phyloP scores from a whole-genome alignment of 2,329 filamentous ascomycete genomes.

The Neofusicoccum sp. region DNA sequence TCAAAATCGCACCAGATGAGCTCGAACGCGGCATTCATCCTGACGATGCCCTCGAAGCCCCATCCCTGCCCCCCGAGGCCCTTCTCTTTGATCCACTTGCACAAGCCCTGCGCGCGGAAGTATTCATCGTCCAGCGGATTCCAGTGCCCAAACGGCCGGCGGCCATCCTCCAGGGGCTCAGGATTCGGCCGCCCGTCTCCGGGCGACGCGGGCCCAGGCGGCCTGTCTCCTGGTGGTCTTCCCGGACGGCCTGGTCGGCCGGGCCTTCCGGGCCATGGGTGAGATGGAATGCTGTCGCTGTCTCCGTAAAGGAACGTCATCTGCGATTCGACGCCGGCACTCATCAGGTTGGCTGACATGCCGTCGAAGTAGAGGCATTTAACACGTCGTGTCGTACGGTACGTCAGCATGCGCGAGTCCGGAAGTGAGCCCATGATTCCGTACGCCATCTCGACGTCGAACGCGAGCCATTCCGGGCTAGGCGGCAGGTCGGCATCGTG shows the following conservation, averaged over 20 bases:
- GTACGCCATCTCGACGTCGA: slow-evolving; percentile 56
- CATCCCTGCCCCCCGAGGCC: slow-evolving; percentile 46
- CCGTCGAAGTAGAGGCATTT: slow-evolving; percentile 53
- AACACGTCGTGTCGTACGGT: slow-evolving; percentile 45
- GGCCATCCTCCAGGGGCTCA: not conserved
- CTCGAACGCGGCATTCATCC: slow-evolving; percentile 55
- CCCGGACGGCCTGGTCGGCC: not conserved
- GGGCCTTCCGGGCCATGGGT: not conserved
- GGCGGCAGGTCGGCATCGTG: slow-evolving; percentile 42
- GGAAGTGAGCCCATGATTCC: slow-evolving; percentile 50
- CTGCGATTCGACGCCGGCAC: slow-evolving; percentile 48
- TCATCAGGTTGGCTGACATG: slow-evolving; percentile 49
- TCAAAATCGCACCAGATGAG: slow-evolving; percentile 54
- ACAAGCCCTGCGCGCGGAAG: slow-evolving; percentile 47
- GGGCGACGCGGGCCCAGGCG: slow-evolving; percentile 3
- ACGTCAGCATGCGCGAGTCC: slow-evolving; percentile 49
- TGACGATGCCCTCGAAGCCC: slow-evolving; percentile 51
- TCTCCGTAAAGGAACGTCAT: slow-evolving; percentile 51
- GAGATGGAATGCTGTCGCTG: slow-evolving; percentile 38
- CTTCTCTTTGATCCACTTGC: slow-evolving; percentile 44
- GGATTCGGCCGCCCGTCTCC: not conserved
- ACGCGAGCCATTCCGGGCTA: slow-evolving; percentile 53
- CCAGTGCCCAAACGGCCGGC: slow-evolving; percentile 23
- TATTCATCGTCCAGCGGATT: slow-evolving; percentile 48
- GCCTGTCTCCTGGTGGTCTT: slow-evolving; percentile 10